Evolutionary conservation across 2,329 filamentous ascomycete species (phyloP).

Genomic region (Samsoniella hepiali): DNA sequence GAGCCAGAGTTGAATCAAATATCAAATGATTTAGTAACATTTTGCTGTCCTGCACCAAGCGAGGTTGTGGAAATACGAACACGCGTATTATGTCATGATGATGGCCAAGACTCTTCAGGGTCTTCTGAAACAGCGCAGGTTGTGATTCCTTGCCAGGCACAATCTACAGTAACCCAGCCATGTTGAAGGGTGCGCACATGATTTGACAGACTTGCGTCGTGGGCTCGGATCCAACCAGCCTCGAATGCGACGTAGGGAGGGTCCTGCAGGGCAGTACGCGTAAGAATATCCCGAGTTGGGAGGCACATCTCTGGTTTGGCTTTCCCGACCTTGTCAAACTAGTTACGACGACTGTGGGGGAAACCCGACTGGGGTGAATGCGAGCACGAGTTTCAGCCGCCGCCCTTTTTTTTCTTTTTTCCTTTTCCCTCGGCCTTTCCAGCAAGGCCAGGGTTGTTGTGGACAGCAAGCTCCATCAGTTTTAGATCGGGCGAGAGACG

Average conservation of each 20-base stretch:
- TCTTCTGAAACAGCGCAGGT: neutral
- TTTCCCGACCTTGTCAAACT: neutral
- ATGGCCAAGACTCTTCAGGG: neutral
- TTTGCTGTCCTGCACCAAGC: neutral
- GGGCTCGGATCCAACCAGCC: constrained; percentile 1
- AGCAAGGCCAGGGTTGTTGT: neutral
- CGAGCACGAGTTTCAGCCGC: neutral
- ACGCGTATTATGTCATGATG: constrained; percentile 15
- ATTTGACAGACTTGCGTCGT: neutral
- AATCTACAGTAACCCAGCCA: neutral
- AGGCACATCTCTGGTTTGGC: neutral
- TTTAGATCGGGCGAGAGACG: neutral
- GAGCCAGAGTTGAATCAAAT: neutral
- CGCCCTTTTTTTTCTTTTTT: neutral
- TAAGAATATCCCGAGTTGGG: neutral
- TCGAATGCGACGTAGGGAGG: constrained; percentile 6
- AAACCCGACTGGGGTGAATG: neutral
- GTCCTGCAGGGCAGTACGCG: neutral
- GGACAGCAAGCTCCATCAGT: neutral
- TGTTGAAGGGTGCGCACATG: neutral
- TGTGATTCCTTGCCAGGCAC: neutral
- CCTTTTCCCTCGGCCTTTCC: neutral
- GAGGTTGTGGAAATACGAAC: neutral
- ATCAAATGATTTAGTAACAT: neutral
- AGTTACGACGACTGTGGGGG: constrained; percentile 6